Base-by-base conservation (phyloP, 352 stramenopile genomes). In the Globisporangium cederbergense region DNA sequence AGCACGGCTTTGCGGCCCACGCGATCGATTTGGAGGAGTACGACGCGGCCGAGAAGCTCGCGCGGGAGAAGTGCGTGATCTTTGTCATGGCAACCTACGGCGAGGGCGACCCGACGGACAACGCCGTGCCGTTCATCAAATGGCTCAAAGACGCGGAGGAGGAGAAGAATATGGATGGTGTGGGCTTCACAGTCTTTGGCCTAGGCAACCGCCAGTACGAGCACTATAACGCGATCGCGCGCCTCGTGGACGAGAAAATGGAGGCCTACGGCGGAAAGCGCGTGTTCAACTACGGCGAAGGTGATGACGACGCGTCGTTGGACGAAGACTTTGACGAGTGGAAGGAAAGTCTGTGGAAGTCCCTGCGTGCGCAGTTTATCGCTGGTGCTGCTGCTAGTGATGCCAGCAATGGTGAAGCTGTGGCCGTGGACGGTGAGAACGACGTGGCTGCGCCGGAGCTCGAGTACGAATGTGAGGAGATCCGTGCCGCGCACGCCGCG, bases 131-230 rank as follows among this genome's bases (percentile, higher is more conserved):
- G 53, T 98, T 99, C 70, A 81, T 97, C 18, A 83, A 92, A 61
- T 97, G 89, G 58, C 65, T 99, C 40, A 97, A 97, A 65, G 70
- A 90, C 42, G 85, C 89, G 58, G 71, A 55, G 43, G 63, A 80
- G 5, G 58, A 53, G 40, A 62, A 78, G 5, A 58, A 60, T 54
- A 75, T 98, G 8, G 7, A 58, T 5, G 78, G 76, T 20, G 76
- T 99, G 13, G 64, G 91, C 13, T 99, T 86, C 76, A 89, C 91
- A 50, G 97, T 99, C 18, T 99, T 99, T 86, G 98, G 97, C 3
- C 82, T 99, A 0, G 98, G 98, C 28, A 99, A 99, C 77, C 93
- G 76, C 32, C 92, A 99, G 77, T 99, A 99, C 73, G 97, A 99
- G 68, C 92, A 99, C 73, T 99, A 96, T 81, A 99, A 99, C 72